Percentiles rank a stretch among this genome's conserved stretches.
Evolutionary conservation across 495 filamentous ascomycete genomes (phyloP).

Genomic region (Aspergillus carlsbadensis): DNA sequence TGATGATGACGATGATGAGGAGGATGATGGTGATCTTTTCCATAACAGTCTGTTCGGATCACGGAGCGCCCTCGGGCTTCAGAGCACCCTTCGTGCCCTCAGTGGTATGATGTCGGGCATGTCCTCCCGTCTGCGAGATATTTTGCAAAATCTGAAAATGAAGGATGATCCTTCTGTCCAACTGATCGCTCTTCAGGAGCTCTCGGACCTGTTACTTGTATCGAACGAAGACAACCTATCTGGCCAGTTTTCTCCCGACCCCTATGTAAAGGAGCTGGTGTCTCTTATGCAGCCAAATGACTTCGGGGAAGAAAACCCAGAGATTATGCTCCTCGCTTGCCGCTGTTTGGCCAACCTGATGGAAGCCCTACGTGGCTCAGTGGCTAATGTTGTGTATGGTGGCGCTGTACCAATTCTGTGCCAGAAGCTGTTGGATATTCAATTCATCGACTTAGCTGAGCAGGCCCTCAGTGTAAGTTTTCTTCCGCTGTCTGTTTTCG

Average conservation of each 20-base stretch:
- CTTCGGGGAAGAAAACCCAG: conserved; percentile 85
- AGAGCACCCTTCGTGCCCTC: conserved; percentile 78
- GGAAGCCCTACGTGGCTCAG: conserved; percentile 91
- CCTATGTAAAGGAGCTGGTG: conserved; percentile 94
- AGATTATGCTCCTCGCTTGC: conserved; percentile 97
- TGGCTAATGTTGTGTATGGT: conserved; percentile 93
- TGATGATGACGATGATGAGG: conserved; percentile 72
- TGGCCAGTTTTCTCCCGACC: conserved; percentile 91
- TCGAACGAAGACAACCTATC: conserved; percentile 97
- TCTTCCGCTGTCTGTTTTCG: not conserved
- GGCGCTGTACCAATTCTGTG: conserved; percentile 93
- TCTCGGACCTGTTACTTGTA: conserved; percentile 89
- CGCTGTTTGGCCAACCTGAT: conserved; percentile 96
- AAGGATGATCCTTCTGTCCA: conserved; percentile 89
- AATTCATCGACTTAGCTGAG: conserved; percentile 96
- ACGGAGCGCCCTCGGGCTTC: conserved; percentile 64
- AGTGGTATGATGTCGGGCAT: conserved; percentile 89
- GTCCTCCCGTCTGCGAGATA: conserved; percentile 75
- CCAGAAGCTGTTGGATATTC: conserved; percentile 89
- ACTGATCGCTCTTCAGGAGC: conserved; percentile 86
- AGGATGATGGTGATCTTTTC: conserved; percentile 80
- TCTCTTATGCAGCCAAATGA: conserved; percentile 87
- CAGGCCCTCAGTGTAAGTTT: conserved; percentile 81
- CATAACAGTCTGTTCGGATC: conserved; percentile 68
- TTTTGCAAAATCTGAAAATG: conserved; percentile 77